A percentile compares a stretch with the other conserved stretches of the same genome.
phyloP scores from a whole-genome alignment of 148 eudicot species.

The Camellia japonica region DNA sequence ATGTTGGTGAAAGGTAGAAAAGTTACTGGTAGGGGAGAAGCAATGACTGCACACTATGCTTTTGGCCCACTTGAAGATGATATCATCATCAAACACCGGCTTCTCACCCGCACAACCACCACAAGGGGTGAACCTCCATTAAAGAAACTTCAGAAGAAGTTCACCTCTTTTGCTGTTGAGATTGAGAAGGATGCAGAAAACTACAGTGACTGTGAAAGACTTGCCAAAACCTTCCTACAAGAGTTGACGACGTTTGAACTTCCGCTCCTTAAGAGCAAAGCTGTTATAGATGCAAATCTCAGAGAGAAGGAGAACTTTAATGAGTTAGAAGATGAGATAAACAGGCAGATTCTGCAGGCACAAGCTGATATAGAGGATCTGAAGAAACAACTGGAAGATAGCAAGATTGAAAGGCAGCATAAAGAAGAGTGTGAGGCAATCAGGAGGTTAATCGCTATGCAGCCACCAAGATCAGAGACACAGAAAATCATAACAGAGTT shows the following conservation, averaged over 20 bases:
- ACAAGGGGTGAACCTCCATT: conserved; percentile 97
- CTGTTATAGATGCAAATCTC: conserved; percentile 82
- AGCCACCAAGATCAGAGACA: conserved; percentile 83
- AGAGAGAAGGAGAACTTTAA: conserved; percentile 90
- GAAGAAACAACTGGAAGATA: conserved; percentile 82
- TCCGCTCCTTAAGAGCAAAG: conserved; percentile 84
- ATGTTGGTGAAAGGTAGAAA: conserved; percentile 70
- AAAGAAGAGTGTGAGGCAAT: conserved; percentile 97
- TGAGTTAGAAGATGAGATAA: conserved; percentile 81
- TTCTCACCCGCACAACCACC: conserved; percentile 90
- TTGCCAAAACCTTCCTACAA: conserved; percentile 80
- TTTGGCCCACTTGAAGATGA: conserved; percentile 94
- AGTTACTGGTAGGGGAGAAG: conserved; percentile 71
- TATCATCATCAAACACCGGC: conserved; percentile 81
- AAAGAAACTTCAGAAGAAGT: conserved; percentile 94
- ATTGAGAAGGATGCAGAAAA: conserved; percentile 79
- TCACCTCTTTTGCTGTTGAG: conserved; percentile 72
- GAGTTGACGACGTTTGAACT: conserved; percentile 93
- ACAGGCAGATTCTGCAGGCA: conserved; percentile 72
- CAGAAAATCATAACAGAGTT: conserved; percentile 69
- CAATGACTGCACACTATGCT: conserved; percentile 74
- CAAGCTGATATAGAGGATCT: conserved; percentile 82
- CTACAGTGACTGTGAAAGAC: conserved; percentile 76
- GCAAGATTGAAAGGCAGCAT: conserved; percentile 91
- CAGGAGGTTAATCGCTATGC: conserved; percentile 75